Conservation (phyloP, 2,329 filamentous ascomycete genomes). For the Fusarium sp. region DNA sequence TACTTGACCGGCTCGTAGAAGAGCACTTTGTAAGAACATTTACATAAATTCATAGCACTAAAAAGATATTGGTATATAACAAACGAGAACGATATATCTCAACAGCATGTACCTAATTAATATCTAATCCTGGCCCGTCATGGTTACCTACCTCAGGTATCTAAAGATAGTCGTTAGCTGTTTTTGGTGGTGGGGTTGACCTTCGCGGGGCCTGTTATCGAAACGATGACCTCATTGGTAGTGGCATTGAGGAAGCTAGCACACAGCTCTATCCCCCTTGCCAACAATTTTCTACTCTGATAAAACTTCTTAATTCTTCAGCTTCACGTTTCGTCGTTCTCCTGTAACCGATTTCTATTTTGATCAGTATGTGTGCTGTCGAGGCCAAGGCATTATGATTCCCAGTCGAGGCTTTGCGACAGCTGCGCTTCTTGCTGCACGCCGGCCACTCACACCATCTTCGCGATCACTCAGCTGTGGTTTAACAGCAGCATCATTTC, state of each 20-base stretch:
- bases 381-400: constrained; percentile 42
- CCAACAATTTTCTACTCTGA: background rate
- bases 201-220: constrained; percentile 15
- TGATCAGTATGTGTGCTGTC: constrained; percentile 21
- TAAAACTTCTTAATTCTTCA: background rate
- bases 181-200: constrained; percentile 21
- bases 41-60: too few species aligned
- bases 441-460: constrained; percentile 33
- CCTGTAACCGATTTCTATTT: background rate
- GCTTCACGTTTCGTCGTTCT: background rate
- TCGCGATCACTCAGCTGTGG: constrained; percentile 16
- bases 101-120: background rate
- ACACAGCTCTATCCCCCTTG: constrained; percentile 16
- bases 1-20: too few species aligned
- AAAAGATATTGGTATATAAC: too few species aligned
- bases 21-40: too few species aligned
- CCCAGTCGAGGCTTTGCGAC: constrained; percentile 39
- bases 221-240: constrained; percentile 19
- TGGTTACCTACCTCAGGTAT: background rate
- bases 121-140: background rate
- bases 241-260: constrained; percentile 28
- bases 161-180: background rate
- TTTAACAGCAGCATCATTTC: constrained; percentile 19
- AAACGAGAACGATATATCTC: too few species aligned
- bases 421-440: constrained; percentile 37